These are phyloP conservation scores for Ophiostoma ips DNA, from an alignment of 2,329 filamentous ascomycete species.

Conservation along the genomic window DNA sequence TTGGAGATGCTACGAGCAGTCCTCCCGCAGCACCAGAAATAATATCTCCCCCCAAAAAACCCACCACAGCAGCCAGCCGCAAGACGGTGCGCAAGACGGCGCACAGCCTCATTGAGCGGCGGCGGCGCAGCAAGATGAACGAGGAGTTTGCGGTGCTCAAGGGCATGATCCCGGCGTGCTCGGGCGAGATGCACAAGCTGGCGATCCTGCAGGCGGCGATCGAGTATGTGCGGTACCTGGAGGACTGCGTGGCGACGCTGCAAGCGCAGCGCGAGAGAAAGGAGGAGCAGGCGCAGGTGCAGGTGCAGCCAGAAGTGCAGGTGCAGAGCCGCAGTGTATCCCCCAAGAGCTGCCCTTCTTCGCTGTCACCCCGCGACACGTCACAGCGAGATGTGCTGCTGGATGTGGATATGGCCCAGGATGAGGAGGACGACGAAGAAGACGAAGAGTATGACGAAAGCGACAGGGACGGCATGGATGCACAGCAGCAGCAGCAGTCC, in stretches of 20 bases:
- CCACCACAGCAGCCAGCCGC: conserved; percentile 71
- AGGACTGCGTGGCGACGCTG: conserved; percentile 72
- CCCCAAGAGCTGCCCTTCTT: conserved; percentile 5
- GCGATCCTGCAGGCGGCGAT: conserved; percentile 95
- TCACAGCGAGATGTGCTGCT: conserved; percentile 20
- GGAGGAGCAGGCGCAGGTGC: conserved; percentile 1
- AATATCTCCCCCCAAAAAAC: conserved; percentile 35
- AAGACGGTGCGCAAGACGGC: conserved; percentile 95
- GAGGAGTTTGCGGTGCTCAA: conserved; percentile 92
- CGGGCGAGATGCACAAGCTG: conserved; percentile 96
- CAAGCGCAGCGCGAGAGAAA: conserved; percentile 42
- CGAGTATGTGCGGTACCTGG: conserved; percentile 87
- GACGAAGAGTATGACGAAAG: conserved; percentile 2
- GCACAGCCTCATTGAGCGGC: conserved; percentile 84
- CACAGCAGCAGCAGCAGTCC: neutral
- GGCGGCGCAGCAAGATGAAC: conserved; percentile 93
- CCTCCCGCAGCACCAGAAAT: too few species aligned
- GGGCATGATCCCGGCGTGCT: conserved; percentile 88
- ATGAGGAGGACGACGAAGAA: neutral
- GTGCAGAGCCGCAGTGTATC: too few species aligned
- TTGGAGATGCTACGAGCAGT: too few species aligned
- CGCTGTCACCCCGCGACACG: conserved; percentile 14
- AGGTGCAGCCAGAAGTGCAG: neutral
- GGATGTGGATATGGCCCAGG: conserved; percentile 47
- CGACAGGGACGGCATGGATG: neutral